Evolutionary conservation across 768 basidiomycete genomes (phyloP), one percentile per base, ranked within the genome.

Genomic region (Boletus pseudopeckii): DNA sequence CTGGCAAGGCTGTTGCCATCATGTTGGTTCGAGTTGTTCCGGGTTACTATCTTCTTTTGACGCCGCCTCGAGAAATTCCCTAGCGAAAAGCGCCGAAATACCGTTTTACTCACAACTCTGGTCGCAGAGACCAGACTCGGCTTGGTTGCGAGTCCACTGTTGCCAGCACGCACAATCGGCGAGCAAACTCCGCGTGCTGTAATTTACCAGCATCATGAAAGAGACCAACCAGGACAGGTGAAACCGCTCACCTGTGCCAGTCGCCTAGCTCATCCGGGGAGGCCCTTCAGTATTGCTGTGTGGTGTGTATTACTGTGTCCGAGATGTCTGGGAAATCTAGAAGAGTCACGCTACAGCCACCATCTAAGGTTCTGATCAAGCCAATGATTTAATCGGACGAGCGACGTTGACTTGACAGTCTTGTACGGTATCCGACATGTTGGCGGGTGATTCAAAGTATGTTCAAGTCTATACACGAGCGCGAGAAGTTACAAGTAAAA

Each of bases 1-100:
- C 51, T 56, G 58, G 39, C 54, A 57, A 64, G 70, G 70, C 68
- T 69, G 68, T 69, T 68, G 50, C 66, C 51, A 50, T 63, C 38
- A 44, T 40, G 50, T 47, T 55, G 50, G 52, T 40, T 49, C 50
- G 53, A 69, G 45, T 57, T 58, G 61, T 57, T 67, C 63, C 48
- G 58, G 46, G 52, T 58, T 33, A 30, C 46, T 9, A 37, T 18
- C 58, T 51, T 58, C 54, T 65, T 67, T 59, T 59, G 58, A 43
- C 50, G 58, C 54, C 48, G 48, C 44, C 58, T 48, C 52, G 38
- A 62, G 61, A 65, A 58, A 47, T 45, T 40, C n/a, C 50, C 43
- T 39, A 45, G 26, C 33, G 11, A 53, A 44, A 62, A 42, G 52
- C 52, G 58, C 64, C 52, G 32, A 50, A 24, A 37, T 24, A 36